Evolutionary conservation across 108 stramenopile genomes (phyloP).

Genomic region (Fistulifera pelliculosa): DNA sequence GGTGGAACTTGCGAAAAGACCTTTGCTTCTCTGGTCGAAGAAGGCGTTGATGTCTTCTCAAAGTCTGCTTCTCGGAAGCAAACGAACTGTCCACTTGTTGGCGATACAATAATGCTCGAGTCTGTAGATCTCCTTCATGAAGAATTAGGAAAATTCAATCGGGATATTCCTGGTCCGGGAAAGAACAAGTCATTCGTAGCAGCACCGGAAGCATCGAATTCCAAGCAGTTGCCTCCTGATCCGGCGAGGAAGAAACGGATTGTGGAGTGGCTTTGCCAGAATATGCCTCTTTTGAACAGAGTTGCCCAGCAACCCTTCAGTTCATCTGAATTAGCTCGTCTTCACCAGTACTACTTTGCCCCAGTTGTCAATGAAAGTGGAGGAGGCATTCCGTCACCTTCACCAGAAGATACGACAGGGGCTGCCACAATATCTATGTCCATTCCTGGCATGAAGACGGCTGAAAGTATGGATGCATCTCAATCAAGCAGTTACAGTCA

Average conservation of each 20-base stretch:
- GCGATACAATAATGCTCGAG: slow-evolving; percentile 31
- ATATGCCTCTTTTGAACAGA: slow-evolving; percentile 62
- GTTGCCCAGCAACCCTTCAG: slow-evolving; percentile 58
- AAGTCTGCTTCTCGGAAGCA: slow-evolving; percentile 22
- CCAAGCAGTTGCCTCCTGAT: slow-evolving; percentile 31
- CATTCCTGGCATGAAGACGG: slow-evolving; percentile 32
- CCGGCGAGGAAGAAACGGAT: slow-evolving; percentile 57
- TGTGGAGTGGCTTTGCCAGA: slow-evolving; percentile 69
- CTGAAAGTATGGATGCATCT: not conserved
- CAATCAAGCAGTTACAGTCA: slow-evolving; percentile 9
- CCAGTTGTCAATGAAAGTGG: slow-evolving; percentile 64
- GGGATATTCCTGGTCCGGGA: not conserved
- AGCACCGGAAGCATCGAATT: slow-evolving; percentile 21
- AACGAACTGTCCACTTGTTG: slow-evolving; percentile 41
- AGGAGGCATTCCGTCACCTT: slow-evolving; percentile 9
- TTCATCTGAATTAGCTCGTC: slow-evolving; percentile 57
- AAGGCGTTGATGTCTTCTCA: slow-evolving; percentile 54
- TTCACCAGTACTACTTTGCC: slow-evolving; percentile 75
- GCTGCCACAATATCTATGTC: slow-evolving; percentile 12
- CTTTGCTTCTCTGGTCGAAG: slow-evolving; percentile 52
- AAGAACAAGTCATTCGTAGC: slow-evolving; percentile 31
- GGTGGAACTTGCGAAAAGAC: slow-evolving; percentile 63
- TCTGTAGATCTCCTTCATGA: slow-evolving; percentile 13
- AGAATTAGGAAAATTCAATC: too few species aligned
- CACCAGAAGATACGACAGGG: not conserved